Conservation (phyloP, 2,329 filamentous ascomycete genomes). For the Cytospora leucostoma region DNA sequence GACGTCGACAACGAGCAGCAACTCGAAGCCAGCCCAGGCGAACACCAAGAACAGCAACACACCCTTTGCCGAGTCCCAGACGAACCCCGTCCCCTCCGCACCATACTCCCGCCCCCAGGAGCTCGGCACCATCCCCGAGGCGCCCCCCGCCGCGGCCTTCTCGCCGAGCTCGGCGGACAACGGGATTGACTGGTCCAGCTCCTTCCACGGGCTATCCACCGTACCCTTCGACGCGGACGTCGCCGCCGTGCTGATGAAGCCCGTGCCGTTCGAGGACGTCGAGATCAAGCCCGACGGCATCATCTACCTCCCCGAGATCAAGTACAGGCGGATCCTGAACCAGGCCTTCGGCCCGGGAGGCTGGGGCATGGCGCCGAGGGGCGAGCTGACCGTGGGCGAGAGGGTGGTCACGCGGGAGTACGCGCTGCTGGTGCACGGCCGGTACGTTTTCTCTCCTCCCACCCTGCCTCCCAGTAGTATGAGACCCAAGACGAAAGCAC, state of each 20-base stretch:
- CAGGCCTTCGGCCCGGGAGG: constrained; percentile 90
- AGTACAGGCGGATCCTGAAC: constrained; percentile 91
- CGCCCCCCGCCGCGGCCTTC: constrained; percentile 2
- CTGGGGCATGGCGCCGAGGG: constrained; percentile 89
- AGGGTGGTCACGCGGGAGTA: constrained; percentile 87
- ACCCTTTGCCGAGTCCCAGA: constrained; percentile 21
- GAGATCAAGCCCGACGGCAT: constrained; percentile 98
- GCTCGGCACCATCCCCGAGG: constrained; percentile 20
- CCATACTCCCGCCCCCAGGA: constrained; percentile 20
- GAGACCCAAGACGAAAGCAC: too few species aligned
- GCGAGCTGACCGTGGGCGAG: constrained; percentile 81
- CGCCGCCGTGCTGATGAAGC: constrained; percentile 66
- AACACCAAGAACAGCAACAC: constrained; percentile 18
- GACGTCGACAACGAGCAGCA: constrained; percentile 7
- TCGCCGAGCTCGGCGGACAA: constrained; percentile 17
- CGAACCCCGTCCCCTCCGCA: constrained; percentile 14
- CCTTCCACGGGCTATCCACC: constrained; percentile 76
- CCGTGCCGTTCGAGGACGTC: constrained; percentile 72
- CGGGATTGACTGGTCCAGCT: constrained; percentile 76
- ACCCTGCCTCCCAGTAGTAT: too few species aligned
- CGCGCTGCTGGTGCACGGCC: constrained; percentile 81
- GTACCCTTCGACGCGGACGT: constrained; percentile 71
- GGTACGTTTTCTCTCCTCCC: constrained; percentile 60
- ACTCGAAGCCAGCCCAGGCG: constrained; percentile 3
- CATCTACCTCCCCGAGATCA: constrained; percentile 95